phyloP scores from a whole-genome alignment of 805 yeast species.

The Pichia pseudocactophila region DNA sequence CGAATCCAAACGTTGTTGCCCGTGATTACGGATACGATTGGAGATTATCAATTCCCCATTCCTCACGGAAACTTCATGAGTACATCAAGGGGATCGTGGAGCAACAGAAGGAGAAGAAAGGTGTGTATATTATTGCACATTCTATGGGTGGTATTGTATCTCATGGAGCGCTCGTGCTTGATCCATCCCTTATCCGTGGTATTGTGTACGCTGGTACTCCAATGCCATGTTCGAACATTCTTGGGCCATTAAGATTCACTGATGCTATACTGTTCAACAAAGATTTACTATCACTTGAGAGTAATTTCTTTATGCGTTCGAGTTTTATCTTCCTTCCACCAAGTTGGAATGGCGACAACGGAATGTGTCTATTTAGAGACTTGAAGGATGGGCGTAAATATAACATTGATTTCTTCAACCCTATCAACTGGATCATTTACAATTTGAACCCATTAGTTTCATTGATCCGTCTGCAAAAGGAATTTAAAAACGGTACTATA shows the following conservation, averaged over 20 bases:
- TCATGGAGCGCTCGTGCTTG: slow-evolving; percentile 64
- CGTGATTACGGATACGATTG: slow-evolving; percentile 89
- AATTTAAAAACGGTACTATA: slow-evolving; percentile 3
- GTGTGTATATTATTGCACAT: slow-evolving; percentile 70
- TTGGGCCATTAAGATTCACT: slow-evolving; percentile 79
- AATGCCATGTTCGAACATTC: slow-evolving; percentile 69
- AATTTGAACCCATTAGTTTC: slow-evolving; percentile 69
- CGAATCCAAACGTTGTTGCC: slow-evolving; percentile 52
- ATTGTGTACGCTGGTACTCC: slow-evolving; percentile 80
- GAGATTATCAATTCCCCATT: slow-evolving; percentile 63
- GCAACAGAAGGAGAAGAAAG: slow-evolving; percentile 32
- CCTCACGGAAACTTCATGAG: slow-evolving; percentile 42
- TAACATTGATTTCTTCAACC: slow-evolving; percentile 64
- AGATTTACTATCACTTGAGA: slow-evolving; percentile 67
- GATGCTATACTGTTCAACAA: slow-evolving; percentile 72
- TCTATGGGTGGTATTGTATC: slow-evolving; percentile 92
- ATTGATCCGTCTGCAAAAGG: slow-evolving; percentile 16
- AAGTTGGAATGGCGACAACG: slow-evolving; percentile 18
- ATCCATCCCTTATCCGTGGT: slow-evolving; percentile 64
- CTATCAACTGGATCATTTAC: slow-evolving; percentile 70
- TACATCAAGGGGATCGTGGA: slow-evolving; percentile 38
- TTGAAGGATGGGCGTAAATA: slow-evolving; percentile 40
- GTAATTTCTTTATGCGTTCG: slow-evolving; percentile 82
- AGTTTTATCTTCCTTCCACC: slow-evolving; percentile 81
- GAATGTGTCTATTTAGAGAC: slow-evolving; percentile 66